phyloP scores from a whole-genome alignment of 75 land plant species.

The Larix kaempferi region DNA sequence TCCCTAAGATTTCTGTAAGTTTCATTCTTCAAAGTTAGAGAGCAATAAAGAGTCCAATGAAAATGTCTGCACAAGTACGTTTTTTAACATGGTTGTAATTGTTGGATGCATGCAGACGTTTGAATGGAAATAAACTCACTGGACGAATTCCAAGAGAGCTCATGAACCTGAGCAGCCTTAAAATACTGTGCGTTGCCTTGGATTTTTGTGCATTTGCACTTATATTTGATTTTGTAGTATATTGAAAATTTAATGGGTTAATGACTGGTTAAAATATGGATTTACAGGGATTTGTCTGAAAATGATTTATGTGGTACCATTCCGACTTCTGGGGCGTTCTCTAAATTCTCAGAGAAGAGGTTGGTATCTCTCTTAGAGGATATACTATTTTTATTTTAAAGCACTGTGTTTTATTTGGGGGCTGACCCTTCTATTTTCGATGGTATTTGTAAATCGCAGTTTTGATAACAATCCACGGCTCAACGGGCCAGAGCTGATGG shows the following conservation, averaged over 20 bases:
- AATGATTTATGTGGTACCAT: constrained; percentile 70
- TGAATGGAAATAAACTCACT: constrained; percentile 51
- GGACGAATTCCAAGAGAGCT: constrained; percentile 71
- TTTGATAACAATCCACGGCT: constrained; percentile 50
- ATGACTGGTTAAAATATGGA: too few species aligned
- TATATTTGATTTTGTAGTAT: not conserved
- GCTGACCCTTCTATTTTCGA: not conserved
- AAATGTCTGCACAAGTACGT: too few species aligned
- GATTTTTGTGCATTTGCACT: not conserved
- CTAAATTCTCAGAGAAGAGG: constrained; percentile 57
- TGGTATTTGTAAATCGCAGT: constrained; percentile 8
- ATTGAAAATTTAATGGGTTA: too few species aligned
- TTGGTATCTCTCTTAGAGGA: not conserved
- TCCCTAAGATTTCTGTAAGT: constrained; percentile 53
- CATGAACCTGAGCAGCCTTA: constrained; percentile 42
- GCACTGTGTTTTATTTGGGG: too few species aligned
- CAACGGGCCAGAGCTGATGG: constrained; percentile 48
- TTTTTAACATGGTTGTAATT: too few species aligned
- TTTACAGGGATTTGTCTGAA: constrained; percentile 53
- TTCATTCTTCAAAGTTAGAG: too few species aligned
- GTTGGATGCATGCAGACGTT: constrained; percentile 29
- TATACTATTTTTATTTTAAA: too few species aligned
- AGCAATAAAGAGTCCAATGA: too few species aligned
- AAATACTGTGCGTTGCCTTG: constrained; percentile 41
- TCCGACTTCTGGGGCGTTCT: constrained; percentile 61